phyloP scores from a whole-genome alignment of 1,284 basidiomycete species.

The Ganoderma lingzhi region DNA sequence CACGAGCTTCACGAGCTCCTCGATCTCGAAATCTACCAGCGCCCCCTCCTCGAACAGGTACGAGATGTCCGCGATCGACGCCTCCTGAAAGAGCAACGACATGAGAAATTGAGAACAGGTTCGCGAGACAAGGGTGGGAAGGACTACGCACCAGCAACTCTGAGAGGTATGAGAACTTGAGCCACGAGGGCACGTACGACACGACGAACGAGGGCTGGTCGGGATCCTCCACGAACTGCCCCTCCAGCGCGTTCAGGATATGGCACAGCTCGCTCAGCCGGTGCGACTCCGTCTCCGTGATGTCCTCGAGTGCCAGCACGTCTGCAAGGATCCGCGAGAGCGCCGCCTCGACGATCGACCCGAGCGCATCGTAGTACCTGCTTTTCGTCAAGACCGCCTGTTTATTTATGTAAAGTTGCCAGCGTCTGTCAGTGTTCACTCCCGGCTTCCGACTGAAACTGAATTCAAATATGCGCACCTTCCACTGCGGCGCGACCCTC shows the following conservation, averaged over 20 bases:
- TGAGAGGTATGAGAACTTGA: conserved; percentile 93
- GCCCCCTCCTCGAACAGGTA: conserved; percentile 94
- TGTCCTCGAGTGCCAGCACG: conserved; percentile 86
- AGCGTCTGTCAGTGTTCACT: too few species aligned
- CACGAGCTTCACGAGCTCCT: conserved; percentile 86
- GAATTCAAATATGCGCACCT: conserved; percentile 56
- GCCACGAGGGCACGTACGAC: conserved; percentile 89
- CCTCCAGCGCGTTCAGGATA: conserved; percentile 82
- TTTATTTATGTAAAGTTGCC: neutral
- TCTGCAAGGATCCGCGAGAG: conserved; percentile 77
- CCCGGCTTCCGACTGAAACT: neutral
- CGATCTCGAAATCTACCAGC: conserved; percentile 88
- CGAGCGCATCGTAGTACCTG: conserved; percentile 76
- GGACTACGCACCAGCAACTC: conserved; percentile 79
- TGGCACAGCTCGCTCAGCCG: conserved; percentile 84
- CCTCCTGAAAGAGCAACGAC: conserved; percentile 63
- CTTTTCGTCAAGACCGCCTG: conserved; percentile 64
- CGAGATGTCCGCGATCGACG: conserved; percentile 92
- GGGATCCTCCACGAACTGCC: conserved; percentile 76
- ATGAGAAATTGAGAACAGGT: conserved; percentile 19
- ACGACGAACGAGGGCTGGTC: conserved; percentile 76
- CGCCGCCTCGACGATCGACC: conserved; percentile 78
- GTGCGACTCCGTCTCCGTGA: conserved; percentile 91
- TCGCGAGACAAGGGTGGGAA: conserved; percentile 6
- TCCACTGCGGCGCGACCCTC: conserved; percentile 72